Percentiles rank a stretch among this genome's conserved stretches.
Evolutionary conservation across 1,139 yeast genomes (phyloP).

Genomic region (Taphrina populina): DNA sequence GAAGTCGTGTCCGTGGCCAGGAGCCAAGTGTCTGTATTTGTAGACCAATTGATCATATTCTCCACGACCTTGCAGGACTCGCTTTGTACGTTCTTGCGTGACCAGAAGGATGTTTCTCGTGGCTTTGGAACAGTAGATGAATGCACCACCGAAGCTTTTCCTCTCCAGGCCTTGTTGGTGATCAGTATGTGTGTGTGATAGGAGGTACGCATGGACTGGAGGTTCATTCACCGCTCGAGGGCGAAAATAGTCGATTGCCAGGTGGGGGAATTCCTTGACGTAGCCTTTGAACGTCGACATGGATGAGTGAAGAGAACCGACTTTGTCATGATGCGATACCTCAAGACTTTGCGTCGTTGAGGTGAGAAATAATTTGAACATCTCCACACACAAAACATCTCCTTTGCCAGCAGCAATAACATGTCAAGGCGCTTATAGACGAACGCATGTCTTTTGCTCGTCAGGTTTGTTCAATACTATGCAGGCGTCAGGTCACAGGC

Average conservation of each 20-base stretch:
- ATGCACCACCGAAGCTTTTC: slow-evolving; percentile 47
- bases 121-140: slow-evolving; percentile 53
- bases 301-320: too few species aligned
- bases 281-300: slow-evolving; percentile 34
- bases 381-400: too few species aligned
- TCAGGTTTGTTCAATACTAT: too few species aligned
- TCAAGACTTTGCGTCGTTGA: too few species aligned
- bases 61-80: slow-evolving; percentile 25
- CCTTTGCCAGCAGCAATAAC: too few species aligned
- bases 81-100: slow-evolving; percentile 29
- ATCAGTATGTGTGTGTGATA: slow-evolving; percentile 61
- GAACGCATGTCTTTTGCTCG: too few species aligned
- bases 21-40: slow-evolving; percentile 35
- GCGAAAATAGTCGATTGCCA: slow-evolving; percentile 50
- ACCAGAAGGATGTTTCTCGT: slow-evolving; percentile 46
- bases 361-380: too few species aligned
- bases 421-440: too few species aligned
- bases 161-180: slow-evolving; percentile 55
- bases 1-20: slow-evolving; percentile 30
- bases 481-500: too few species aligned
- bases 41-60: slow-evolving; percentile 16
- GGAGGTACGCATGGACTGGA: slow-evolving; percentile 46
- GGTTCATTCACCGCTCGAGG: slow-evolving; percentile 40
- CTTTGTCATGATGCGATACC: too few species aligned
- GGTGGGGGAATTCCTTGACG: slow-evolving; percentile 26